Conservation (phyloP, 163 green algal genomes). For the Scenedesmus sp. region DNA sequence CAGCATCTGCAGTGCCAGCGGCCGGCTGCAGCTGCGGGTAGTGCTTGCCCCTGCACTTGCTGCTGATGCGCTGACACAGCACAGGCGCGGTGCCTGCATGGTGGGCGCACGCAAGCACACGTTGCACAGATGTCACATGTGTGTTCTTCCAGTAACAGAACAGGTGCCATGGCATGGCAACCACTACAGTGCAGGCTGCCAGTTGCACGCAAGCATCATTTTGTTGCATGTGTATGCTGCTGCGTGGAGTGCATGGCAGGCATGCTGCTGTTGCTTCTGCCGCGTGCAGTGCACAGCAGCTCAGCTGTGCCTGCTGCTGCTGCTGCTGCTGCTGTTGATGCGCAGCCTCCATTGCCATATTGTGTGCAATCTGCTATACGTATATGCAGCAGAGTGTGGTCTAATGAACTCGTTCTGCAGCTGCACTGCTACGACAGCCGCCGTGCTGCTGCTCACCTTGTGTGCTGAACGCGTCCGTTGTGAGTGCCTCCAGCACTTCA, state of each 20-base stretch:
- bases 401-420: background rate
- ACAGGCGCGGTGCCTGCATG: conserved; percentile 26
- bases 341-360: too few species aligned
- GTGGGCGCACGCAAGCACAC: too few species aligned
- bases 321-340: too few species aligned
- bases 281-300: background rate
- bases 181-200: background rate
- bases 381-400: too few species aligned
- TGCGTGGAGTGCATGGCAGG: too few species aligned
- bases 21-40: conserved; percentile 26
- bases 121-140: too few species aligned
- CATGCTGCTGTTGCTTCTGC: background rate
- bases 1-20: background rate
- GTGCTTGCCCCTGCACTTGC: conserved; percentile 27
- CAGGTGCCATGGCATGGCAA: background rate
- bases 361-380: too few species aligned
- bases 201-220: background rate
- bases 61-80: conserved; percentile 50
- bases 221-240: too few species aligned
- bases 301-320: background rate
- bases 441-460: background rate
- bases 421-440: background rate
- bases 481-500: conserved; percentile 53
- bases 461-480: conserved; percentile 5
- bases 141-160: too few species aligned